Conservation (phyloP, 2,329 filamentous ascomycete genomes). For the Penicillium sp. region DNA sequence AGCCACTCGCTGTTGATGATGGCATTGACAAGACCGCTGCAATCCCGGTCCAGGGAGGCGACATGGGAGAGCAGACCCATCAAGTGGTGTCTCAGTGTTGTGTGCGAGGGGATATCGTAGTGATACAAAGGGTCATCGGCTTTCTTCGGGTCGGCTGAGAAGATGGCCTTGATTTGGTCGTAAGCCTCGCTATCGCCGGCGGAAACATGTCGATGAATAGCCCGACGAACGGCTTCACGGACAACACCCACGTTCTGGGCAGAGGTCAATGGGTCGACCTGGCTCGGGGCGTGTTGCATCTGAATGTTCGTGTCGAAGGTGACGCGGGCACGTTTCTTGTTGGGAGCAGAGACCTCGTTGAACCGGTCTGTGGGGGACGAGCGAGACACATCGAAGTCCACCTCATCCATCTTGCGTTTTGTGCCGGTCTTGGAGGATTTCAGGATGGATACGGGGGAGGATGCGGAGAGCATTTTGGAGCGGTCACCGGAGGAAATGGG, state of each 20-base stretch:
- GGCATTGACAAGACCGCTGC: conserved; percentile 57
- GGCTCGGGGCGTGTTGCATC: conserved; percentile 36
- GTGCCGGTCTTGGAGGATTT: conserved; percentile 36
- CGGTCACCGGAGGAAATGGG: conserved; percentile 21
- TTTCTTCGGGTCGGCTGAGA: conserved; percentile 48
- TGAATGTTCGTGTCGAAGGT: conserved; percentile 43
- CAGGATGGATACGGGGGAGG: conserved; percentile 36
- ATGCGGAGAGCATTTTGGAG: conserved; percentile 33
- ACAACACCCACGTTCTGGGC: conserved; percentile 57
- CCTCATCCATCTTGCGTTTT: conserved; percentile 40
- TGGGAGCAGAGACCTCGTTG: conserved; percentile 26
- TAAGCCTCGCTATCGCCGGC: conserved; percentile 56
- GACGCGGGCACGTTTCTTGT: conserved; percentile 44
- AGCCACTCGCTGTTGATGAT: conserved; percentile 61
- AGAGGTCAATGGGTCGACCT: conserved; percentile 15
- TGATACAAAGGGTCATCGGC: conserved; percentile 32
- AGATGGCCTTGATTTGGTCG: conserved; percentile 55
- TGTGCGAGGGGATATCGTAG: conserved; percentile 51
- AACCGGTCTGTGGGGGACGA: conserved; percentile 30
- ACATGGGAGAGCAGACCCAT: conserved; percentile 58
- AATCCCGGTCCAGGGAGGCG: conserved; percentile 54
- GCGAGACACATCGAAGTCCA: conserved; percentile 34
- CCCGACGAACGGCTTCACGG: conserved; percentile 60
- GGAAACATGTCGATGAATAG: conserved; percentile 53
- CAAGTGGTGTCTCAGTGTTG: conserved; percentile 57